Evolutionary conservation across 2,329 filamentous ascomycete species (phyloP).

Genomic region (Aschersonia sp.): DNA sequence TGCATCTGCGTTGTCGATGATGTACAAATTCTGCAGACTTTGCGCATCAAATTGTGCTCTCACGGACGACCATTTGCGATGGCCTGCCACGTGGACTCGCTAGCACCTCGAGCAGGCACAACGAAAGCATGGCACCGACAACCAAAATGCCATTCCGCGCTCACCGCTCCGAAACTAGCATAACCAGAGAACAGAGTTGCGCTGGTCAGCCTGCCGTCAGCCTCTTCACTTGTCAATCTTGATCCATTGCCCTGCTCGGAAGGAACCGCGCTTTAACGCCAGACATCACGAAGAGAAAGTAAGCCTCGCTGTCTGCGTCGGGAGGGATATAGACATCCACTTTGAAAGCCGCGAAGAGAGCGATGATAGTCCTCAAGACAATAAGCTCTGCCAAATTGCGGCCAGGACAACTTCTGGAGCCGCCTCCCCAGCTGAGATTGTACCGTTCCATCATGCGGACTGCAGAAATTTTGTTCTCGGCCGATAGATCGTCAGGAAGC

Average conservation of each 20-base stretch:
- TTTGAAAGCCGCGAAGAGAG: slow-evolving; percentile 28
- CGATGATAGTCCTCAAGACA: slow-evolving; percentile 26
- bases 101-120: too few species aligned
- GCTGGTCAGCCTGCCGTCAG: neutral
- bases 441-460: slow-evolving; percentile 29
- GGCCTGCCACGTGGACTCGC: too few species aligned
- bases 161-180: too few species aligned
- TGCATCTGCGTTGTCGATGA: too few species aligned
- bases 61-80: too few species aligned
- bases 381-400: slow-evolving; percentile 35
- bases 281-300: slow-evolving; percentile 38
- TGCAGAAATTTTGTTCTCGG: slow-evolving; percentile 3
- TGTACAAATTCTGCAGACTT: too few species aligned
- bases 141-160: too few species aligned
- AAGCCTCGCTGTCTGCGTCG: slow-evolving; percentile 25
- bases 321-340: slow-evolving; percentile 23
- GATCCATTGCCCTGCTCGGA: neutral
- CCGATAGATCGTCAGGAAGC: slow-evolving; percentile 17
- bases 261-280: slow-evolving; percentile 28
- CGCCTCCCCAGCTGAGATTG: slow-evolving; percentile 37
- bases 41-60: too few species aligned
- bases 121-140: too few species aligned
- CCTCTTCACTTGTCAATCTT: neutral
- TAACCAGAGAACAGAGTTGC: neutral
- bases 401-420: slow-evolving; percentile 34